Evolutionary conservation across 345 rosid species (phyloP).

Genomic region (Ailanthus altissimus): DNA sequence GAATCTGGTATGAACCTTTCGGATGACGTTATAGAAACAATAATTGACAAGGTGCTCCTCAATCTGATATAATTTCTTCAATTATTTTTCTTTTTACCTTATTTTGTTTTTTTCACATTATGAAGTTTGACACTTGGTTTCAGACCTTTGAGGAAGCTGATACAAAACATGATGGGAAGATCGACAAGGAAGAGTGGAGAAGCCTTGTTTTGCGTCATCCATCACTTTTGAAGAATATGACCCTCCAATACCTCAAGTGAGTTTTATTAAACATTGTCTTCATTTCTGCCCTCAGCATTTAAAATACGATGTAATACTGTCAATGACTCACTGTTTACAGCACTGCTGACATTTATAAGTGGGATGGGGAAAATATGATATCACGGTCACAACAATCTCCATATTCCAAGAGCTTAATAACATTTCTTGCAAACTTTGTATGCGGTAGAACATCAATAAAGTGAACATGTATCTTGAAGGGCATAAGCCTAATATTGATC

Average conservation of each 20-base stretch:
- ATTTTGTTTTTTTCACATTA: neutral
- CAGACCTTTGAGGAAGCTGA: slow-evolving; percentile 99
- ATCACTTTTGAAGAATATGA: slow-evolving; percentile 93
- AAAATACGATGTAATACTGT: too few relatives aligned
- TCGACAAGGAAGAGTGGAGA: slow-evolving; percentile 97
- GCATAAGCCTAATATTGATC: neutral
- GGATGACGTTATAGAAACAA: slow-evolving; percentile 88
- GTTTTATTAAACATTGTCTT: slow-evolving; percentile 22
- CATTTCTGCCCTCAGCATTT: neutral
- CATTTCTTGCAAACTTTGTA: neutral
- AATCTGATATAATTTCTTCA: neutral
- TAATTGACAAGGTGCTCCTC: slow-evolving; percentile 80
- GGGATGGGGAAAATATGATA: neutral
- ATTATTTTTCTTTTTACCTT: neutral
- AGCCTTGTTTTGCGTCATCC: slow-evolving; percentile 91
- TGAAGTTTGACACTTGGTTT: slow-evolving; percentile 22
- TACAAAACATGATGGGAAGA: slow-evolving; percentile 94
- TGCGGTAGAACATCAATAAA: neutral
- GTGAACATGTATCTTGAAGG: neutral
- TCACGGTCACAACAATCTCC: neutral
- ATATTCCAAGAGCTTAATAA: too few relatives aligned
- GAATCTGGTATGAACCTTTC: slow-evolving; percentile 99
- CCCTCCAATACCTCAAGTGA: slow-evolving; percentile 97
- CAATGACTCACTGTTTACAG: neutral
- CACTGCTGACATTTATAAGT: neutral